Evolutionary conservation across 768 basidiomycete genomes (phyloP).

Genomic region (Gymnopilus dilepis): DNA sequence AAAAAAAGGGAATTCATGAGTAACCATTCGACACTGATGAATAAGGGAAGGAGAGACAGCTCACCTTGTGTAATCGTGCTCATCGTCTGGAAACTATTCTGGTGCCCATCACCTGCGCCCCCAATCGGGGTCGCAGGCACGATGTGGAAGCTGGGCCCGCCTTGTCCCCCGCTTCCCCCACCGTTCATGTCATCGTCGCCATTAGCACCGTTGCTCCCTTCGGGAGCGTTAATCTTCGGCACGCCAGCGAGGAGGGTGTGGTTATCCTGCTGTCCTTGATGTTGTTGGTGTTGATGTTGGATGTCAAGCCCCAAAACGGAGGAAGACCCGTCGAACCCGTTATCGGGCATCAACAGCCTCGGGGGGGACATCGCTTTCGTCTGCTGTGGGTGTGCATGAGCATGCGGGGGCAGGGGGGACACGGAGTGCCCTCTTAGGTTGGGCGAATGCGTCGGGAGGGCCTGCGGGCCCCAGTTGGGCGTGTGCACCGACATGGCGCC

Average conservation of each 20-base stretch:
- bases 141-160: constrained; percentile 70
- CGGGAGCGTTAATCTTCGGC: constrained; percentile 59
- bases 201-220: constrained; percentile 41
- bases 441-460: constrained; percentile 43
- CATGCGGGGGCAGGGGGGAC: constrained; percentile 9
- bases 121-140: constrained; percentile 86
- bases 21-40: neutral
- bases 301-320: neutral
- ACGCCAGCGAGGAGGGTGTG: constrained; percentile 10
- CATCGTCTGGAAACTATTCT: constrained; percentile 54
- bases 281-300: neutral
- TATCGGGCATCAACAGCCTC: constrained; percentile 59
- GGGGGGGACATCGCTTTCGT: constrained; percentile 70
- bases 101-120: constrained; percentile 51
- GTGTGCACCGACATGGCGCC: constrained; percentile 70
- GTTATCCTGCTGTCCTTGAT: neutral
- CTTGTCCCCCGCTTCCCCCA: neutral
- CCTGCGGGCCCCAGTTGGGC: constrained; percentile 58
- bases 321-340: neutral
- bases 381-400: too few species aligned
- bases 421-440: constrained; percentile 21
- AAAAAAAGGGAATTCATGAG: neutral
- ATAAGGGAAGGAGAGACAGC: constrained; percentile 27
- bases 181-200: constrained; percentile 19
- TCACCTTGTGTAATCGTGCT: constrained; percentile 59